Conservation (phyloP, 495 filamentous ascomycete species). For the Penicillium pulvis region DNA sequence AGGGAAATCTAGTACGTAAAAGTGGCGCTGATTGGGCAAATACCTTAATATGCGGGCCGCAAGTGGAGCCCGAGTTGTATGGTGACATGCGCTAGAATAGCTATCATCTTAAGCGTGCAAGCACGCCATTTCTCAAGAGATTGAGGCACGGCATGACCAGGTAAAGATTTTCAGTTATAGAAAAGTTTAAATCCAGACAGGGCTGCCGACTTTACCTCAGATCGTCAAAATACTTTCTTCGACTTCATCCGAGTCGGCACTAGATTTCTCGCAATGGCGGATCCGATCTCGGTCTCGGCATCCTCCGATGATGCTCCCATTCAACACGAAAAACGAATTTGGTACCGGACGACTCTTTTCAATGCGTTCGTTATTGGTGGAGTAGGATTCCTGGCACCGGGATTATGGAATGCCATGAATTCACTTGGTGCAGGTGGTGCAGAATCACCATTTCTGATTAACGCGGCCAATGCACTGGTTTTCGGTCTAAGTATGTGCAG, state of each 20-base stretch:
- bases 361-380: constrained; percentile 51
- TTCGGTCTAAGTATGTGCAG: constrained; percentile 45
- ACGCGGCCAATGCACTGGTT: constrained; percentile 65
- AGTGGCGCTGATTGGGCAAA: background rate
- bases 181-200: background rate
- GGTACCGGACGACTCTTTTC: constrained; percentile 62
- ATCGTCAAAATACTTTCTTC: background rate
- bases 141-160: background rate
- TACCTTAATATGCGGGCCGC: background rate
- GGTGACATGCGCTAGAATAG: background rate
- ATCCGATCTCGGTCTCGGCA: constrained; percentile 15
- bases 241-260: background rate
- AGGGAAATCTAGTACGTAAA: constrained; percentile 3
- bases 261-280: constrained; percentile 10
- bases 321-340: constrained; percentile 32
- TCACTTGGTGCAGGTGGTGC: constrained; percentile 66
- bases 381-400: constrained; percentile 41
- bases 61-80: background rate
- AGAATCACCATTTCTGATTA: constrained; percentile 59
- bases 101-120: background rate
- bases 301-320: constrained; percentile 11
- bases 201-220: background rate
- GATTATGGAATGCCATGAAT: constrained; percentile 61
- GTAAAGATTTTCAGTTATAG: background rate
- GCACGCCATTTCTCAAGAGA: constrained; percentile 8